These are phyloP conservation scores for Xylariaceae sp. DNA, from an alignment of 2,329 filamentous ascomycete genomes.

Conservation along the genomic window DNA sequence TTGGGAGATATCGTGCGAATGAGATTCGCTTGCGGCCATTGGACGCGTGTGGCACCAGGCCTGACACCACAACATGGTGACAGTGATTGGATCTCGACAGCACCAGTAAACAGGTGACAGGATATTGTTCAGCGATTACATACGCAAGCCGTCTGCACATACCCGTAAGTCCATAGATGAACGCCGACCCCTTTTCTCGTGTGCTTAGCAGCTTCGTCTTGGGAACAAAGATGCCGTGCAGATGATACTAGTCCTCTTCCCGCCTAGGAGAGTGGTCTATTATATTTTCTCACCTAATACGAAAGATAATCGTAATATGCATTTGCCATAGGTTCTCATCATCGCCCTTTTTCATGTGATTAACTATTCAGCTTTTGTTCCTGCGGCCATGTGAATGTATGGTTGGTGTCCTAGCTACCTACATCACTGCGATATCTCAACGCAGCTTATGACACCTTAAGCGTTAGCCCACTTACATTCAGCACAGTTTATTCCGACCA, in stretches of 20 bases:
- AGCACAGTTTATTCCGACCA: background rate
- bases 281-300: slow-evolving; percentile 25
- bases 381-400: background rate
- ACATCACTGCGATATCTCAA: background rate
- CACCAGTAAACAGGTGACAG: slow-evolving; percentile 17
- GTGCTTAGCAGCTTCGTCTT: slow-evolving; percentile 4
- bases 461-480: background rate
- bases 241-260: background rate
- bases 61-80: slow-evolving; percentile 6
- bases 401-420: background rate
- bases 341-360: slow-evolving; percentile 8
- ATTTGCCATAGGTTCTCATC: slow-evolving; percentile 23
- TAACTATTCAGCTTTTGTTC: background rate
- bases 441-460: background rate
- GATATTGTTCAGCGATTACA: slow-evolving; percentile 17
- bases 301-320: slow-evolving; percentile 15
- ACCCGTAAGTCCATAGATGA: slow-evolving; percentile 20
- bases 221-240: slow-evolving; percentile 5
- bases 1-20: slow-evolving; percentile 24
- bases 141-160: slow-evolving; percentile 23
- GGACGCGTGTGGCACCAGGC: slow-evolving; percentile 9
- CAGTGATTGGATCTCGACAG: slow-evolving; percentile 12
- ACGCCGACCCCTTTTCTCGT: slow-evolving; percentile 5
- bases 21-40: slow-evolving; percentile 14
- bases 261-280: slow-evolving; percentile 9